Conservation (phyloP, 345 rosid species). For the Ceriops tagal region DNA sequence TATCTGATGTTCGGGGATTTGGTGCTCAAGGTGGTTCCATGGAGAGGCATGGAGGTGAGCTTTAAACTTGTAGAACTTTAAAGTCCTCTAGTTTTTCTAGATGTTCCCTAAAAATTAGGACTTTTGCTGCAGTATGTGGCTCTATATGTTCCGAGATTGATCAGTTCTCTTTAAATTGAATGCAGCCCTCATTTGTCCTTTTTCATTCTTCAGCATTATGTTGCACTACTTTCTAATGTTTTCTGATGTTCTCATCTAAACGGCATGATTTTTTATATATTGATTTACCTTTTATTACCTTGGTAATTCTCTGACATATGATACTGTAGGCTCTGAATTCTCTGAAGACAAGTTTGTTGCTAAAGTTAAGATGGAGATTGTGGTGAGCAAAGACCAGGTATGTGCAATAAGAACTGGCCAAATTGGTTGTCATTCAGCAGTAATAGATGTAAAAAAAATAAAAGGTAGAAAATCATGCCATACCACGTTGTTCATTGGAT, state of each 20-base stretch:
- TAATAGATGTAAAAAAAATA: not conserved
- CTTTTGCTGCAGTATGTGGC: not conserved
- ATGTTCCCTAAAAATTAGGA: slow-evolving; percentile 4
- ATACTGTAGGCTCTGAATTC: slow-evolving; percentile 72
- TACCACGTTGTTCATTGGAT: slow-evolving; percentile 1
- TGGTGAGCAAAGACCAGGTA: slow-evolving; percentile 81
- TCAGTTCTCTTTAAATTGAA: no score
- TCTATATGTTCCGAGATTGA: no score
- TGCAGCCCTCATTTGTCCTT: not conserved
- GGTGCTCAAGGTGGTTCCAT: slow-evolving; percentile 89
- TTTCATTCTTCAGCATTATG: not conserved
- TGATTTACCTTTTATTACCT: not conserved
- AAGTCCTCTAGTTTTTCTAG: not conserved
- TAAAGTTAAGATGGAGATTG: slow-evolving; percentile 89
- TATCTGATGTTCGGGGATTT: slow-evolving; percentile 84
- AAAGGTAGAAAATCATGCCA: not conserved
- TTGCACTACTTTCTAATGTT: not conserved
- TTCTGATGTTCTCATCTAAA: not conserved
- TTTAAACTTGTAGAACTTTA: not conserved
- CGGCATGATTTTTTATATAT: not conserved
- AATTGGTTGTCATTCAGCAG: slow-evolving; percentile 4
- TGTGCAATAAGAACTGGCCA: not conserved
- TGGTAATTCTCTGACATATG: slow-evolving; percentile 2
- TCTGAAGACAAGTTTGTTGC: slow-evolving; percentile 81
- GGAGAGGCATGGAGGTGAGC: slow-evolving; percentile 81